A percentile compares a stretch with the other conserved stretches of the same genome.
Conservation (phyloP, 768 basidiomycete genomes). For the Asterophora lycoperdoides region DNA sequence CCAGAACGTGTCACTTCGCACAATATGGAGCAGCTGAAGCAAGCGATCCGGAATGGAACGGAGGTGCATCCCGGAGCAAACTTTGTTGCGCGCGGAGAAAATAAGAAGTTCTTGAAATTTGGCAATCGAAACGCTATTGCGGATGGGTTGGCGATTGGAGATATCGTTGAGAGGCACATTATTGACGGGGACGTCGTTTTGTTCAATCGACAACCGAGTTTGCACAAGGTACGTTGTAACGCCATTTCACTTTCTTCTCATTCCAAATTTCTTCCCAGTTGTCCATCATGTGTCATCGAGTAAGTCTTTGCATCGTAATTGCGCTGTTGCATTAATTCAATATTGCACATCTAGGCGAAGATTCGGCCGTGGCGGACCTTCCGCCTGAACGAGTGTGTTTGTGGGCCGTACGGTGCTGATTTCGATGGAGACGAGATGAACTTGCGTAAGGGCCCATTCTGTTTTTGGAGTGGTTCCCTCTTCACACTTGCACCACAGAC, state of each 20-base stretch:
- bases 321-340: background rate
- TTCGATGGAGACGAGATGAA: constrained; percentile 99
- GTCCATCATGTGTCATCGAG: constrained; percentile 98
- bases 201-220: constrained; percentile 97
- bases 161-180: constrained; percentile 92
- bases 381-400: constrained; percentile 97
- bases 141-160: constrained; percentile 78
- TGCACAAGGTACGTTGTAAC: constrained; percentile 70
- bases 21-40: constrained; percentile 74
- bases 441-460: constrained; percentile 59
- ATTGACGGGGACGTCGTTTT: constrained; percentile 94
- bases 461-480: background rate
- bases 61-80: constrained; percentile 95
- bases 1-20: constrained; percentile 92
- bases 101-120: constrained; percentile 88
- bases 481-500: constrained; percentile 44
- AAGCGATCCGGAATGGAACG: constrained; percentile 82
- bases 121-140: constrained; percentile 79
- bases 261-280: constrained; percentile 44
- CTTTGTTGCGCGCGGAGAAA: constrained; percentile 79
- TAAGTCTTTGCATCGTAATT: constrained; percentile 28
- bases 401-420: constrained; percentile 98
- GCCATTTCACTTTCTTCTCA: constrained; percentile 1
- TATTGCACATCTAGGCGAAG: constrained; percentile 52
- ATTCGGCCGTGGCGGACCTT: constrained; percentile 97